These are phyloP conservation scores for Cladophialophora immunda DNA, from an alignment of 2,329 filamentous ascomycete species.

Conservation along the genomic window DNA sequence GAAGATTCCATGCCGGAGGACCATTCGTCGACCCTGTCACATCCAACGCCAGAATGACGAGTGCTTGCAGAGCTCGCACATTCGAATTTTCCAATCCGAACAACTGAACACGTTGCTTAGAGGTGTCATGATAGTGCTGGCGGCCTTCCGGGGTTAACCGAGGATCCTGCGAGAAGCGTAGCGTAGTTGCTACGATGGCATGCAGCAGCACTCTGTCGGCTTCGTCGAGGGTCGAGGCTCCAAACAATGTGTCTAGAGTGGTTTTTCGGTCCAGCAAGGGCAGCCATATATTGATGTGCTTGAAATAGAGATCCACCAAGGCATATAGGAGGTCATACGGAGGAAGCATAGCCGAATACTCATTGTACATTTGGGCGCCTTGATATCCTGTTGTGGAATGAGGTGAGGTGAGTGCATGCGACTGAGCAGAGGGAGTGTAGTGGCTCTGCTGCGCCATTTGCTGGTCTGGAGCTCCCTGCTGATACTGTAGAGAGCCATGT, in stretches of 20 bases:
- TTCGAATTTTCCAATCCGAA: constrained; percentile 91
- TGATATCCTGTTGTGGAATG: constrained; percentile 36
- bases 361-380: constrained; percentile 46
- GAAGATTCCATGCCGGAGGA: constrained; percentile 89
- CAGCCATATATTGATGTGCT: constrained; percentile 84
- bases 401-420: constrained; percentile 38
- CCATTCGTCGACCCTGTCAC: constrained; percentile 87
- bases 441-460: constrained; percentile 33
- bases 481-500: constrained; percentile 37
- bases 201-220: constrained; percentile 84
- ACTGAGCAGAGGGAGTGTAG: constrained; percentile 38
- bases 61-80: constrained; percentile 84
- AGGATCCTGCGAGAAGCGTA: constrained; percentile 81
- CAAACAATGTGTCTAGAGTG: constrained; percentile 83
- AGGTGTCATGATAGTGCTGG: constrained; percentile 77
- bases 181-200: constrained; percentile 85
- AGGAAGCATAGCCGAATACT: constrained; percentile 58
- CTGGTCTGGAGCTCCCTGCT: constrained; percentile 23
- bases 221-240: constrained; percentile 73
- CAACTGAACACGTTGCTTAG: constrained; percentile 85
- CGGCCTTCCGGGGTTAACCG: constrained; percentile 77
- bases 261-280: constrained; percentile 87
- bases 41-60: constrained; percentile 86
- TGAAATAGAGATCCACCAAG: constrained; percentile 79
- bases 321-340: constrained; percentile 78